A percentile compares a stretch with the other conserved stretches of the same genome.
These are phyloP conservation scores for Yamadazyma conglobata DNA, from an alignment of 1,139 yeast genomes.

Conservation along the genomic window DNA sequence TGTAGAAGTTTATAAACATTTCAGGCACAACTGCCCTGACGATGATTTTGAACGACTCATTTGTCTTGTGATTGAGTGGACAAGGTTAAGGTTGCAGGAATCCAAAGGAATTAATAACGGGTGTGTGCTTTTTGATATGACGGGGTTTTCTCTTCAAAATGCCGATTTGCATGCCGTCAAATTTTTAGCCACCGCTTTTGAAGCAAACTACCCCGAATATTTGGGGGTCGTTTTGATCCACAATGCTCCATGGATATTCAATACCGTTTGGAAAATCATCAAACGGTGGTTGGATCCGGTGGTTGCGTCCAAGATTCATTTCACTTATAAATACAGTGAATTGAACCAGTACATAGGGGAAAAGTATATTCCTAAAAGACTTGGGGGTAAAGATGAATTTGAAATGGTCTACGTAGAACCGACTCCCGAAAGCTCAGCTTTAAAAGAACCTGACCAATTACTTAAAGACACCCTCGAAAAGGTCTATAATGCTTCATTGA, in stretches of 20 bases:
- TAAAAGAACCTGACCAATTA: slow-evolving; percentile 32
- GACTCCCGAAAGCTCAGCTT: slow-evolving; percentile 15
- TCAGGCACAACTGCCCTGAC: slow-evolving; percentile 65
- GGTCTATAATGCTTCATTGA: slow-evolving; percentile 27
- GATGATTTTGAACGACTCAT: slow-evolving; percentile 67
- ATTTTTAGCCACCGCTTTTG: slow-evolving; percentile 43
- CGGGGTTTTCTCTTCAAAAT: slow-evolving; percentile 50
- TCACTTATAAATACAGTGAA: slow-evolving; percentile 62
- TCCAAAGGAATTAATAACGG: slow-evolving; percentile 69
- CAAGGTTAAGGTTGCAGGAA: slow-evolving; percentile 50
- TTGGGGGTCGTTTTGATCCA: slow-evolving; percentile 39
- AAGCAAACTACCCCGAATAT: slow-evolving; percentile 49
- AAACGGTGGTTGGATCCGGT: slow-evolving; percentile 57
- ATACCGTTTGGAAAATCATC: slow-evolving; percentile 45
- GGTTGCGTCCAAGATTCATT: slow-evolving; percentile 75
- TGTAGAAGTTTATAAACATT: slow-evolving; percentile 71
- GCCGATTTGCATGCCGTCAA: slow-evolving; percentile 44
- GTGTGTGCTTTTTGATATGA: slow-evolving; percentile 69
- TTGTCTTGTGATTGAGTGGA: slow-evolving; percentile 63
- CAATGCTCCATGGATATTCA: slow-evolving; percentile 51
- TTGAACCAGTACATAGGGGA: slow-evolving; percentile 52
- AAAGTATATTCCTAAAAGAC: slow-evolving; percentile 51
- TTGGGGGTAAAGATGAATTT: slow-evolving; percentile 65
- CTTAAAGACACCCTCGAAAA: slow-evolving; percentile 27
- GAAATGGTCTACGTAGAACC: slow-evolving; percentile 59